These are phyloP conservation scores for Citrullus colocynthis DNA, from an alignment of 306 rosid genomes.

Conservation along the genomic window DNA sequence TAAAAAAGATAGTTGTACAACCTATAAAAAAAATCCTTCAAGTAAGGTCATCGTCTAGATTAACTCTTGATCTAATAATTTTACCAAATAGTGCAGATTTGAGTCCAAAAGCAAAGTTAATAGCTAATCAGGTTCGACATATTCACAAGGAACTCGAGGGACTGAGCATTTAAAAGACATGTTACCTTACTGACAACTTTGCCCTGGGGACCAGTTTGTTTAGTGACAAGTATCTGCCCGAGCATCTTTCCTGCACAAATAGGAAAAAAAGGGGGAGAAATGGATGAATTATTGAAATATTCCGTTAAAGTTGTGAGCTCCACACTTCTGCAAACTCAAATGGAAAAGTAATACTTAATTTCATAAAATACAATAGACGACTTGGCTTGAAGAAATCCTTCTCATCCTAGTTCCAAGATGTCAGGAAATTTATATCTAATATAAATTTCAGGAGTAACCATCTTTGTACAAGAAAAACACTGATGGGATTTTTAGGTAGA, in stretches of 20 bases:
- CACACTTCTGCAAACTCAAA: not conserved
- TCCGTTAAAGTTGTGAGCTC: not conserved
- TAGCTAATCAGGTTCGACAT: too few relatives aligned
- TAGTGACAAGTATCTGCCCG: constrained; percentile 92
- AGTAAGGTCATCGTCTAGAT: too few relatives aligned
- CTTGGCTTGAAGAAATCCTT: not conserved
- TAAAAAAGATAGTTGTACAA: too few relatives aligned
- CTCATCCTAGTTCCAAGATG: not conserved
- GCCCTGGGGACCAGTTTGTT: constrained; percentile 93
- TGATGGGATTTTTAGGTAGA: not conserved
- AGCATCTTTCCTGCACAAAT: constrained; percentile 80
- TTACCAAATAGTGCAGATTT: too few relatives aligned
- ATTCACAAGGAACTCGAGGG: not conserved
- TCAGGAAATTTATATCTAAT: not conserved
- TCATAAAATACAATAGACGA: not conserved
- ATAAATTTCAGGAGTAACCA: not conserved
- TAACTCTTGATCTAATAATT: too few relatives aligned
- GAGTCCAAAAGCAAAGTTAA: too few relatives aligned
- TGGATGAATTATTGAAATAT: not conserved
- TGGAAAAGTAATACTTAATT: not conserved
- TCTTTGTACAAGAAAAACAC: not conserved
- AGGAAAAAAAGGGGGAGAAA: not conserved
- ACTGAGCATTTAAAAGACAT: not conserved
- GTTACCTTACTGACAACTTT: constrained; percentile 91
- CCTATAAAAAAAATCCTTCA: too few relatives aligned